Evolutionary conservation across 306 rosid genomes (phyloP).

Genomic region (Alnus rubra): DNA sequence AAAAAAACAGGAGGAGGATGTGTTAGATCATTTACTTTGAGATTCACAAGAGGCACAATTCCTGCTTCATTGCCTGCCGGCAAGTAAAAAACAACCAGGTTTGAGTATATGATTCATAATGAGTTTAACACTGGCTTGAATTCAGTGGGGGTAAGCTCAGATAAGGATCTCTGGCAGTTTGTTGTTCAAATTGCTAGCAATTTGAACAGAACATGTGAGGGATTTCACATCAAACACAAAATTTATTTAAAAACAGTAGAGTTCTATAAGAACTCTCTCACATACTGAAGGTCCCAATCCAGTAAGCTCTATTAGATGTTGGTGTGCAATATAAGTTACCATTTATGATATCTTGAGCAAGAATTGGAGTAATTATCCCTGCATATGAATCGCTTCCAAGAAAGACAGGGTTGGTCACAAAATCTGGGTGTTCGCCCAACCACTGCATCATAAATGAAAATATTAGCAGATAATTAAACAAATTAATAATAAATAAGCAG

Average conservation of each 20-base stretch:
- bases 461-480: neutral
- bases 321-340: conserved; percentile 4
- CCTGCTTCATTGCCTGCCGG: conserved; percentile 38
- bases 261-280: no score
- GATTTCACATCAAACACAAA: no score
- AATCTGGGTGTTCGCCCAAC: conserved; percentile 25
- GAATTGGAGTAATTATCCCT: conserved; percentile 27
- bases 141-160: neutral
- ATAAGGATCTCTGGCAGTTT: no score
- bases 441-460: conserved; percentile 13
- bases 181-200: no score
- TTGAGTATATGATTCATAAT: neutral
- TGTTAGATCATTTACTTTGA: conserved; percentile 21
- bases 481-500: neutral
- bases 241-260: no score
- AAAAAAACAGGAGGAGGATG: neutral
- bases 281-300: no score
- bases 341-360: conserved; percentile 28
- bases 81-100: neutral
- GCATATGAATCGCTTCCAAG: conserved; percentile 33
- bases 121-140: neutral
- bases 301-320: no score
- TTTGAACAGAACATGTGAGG: no score
- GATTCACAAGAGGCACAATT: conserved; percentile 15
- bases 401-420: conserved; percentile 19